These are phyloP conservation scores for Schwanniomyces etchellsii DNA, from an alignment of 1,139 yeast species.

Conservation along the genomic window DNA sequence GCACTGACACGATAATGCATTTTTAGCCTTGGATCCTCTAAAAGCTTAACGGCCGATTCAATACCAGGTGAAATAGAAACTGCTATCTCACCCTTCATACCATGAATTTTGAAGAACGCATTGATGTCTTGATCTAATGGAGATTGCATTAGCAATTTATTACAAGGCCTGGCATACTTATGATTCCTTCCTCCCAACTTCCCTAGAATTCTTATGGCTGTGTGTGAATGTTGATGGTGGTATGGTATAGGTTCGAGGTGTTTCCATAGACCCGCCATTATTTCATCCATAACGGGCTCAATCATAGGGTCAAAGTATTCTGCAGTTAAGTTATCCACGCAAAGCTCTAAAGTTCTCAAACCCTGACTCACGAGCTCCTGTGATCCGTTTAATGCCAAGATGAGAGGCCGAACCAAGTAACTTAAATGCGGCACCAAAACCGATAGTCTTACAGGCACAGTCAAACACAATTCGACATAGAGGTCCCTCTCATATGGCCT, in stretches of 20 bases:
- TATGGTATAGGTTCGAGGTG: slow-evolving; percentile 90
- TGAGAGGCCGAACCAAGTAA: slow-evolving; percentile 85
- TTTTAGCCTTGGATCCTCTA: slow-evolving; percentile 65
- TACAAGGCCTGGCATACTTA: slow-evolving; percentile 70
- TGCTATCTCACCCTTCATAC: slow-evolving; percentile 55
- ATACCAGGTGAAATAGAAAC: slow-evolving; percentile 82
- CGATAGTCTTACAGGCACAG: slow-evolving; percentile 91
- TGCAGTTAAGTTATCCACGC: slow-evolving; percentile 94
- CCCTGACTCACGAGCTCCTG: slow-evolving; percentile 95
- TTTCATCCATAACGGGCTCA: slow-evolving; percentile 91
- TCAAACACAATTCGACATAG: slow-evolving; percentile 88
- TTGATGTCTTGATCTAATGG: slow-evolving; percentile 63
- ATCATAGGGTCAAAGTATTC: slow-evolving; percentile 96
- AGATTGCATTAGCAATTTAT: slow-evolving; percentile 52
- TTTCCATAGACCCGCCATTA: slow-evolving; percentile 89
- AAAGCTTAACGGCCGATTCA: slow-evolving; percentile 59
- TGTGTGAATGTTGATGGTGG: slow-evolving; percentile 89
- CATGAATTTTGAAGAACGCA: slow-evolving; percentile 67
- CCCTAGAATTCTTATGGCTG: slow-evolving; percentile 88
- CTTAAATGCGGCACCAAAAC: slow-evolving; percentile 90
- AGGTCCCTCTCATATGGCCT: slow-evolving; percentile 89
- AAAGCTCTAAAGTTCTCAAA: slow-evolving; percentile 85
- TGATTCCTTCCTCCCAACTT: slow-evolving; percentile 96
- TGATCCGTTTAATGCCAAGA: slow-evolving; percentile 82
- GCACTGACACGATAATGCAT: slow-evolving; percentile 72